Percentiles rank a stretch among this genome's conserved stretches.
Evolutionary conservation across 768 basidiomycete species (phyloP).

Genomic region (Hericium erinaceus): DNA sequence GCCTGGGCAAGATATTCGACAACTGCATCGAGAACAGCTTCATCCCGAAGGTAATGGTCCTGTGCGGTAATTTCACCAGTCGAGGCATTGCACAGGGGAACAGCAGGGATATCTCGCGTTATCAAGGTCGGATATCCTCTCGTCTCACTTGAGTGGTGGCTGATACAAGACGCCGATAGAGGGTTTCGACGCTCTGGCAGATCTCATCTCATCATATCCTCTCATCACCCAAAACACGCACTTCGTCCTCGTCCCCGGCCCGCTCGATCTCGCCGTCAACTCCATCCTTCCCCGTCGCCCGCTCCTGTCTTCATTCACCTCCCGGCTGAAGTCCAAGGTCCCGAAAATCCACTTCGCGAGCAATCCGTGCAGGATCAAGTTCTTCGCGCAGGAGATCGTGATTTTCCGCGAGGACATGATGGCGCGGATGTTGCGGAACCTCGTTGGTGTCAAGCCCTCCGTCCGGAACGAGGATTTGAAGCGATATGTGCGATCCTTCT

Average conservation of each 20-base stretch:
- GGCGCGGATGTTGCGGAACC: slow-evolving; percentile 87
- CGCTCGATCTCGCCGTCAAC: slow-evolving; percentile 79
- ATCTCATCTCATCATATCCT: slow-evolving; percentile 77
- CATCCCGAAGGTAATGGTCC: slow-evolving; percentile 80
- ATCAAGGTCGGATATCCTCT: slow-evolving; percentile 53
- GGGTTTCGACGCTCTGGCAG: slow-evolving; percentile 79
- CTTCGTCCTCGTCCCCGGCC: slow-evolving; percentile 93
- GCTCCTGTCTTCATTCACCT: slow-evolving; percentile 65
- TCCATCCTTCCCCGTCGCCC: slow-evolving; percentile 74
- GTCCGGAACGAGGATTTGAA: slow-evolving; percentile 74
- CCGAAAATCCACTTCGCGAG: slow-evolving; percentile 77
- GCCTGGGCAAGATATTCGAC: slow-evolving; percentile 80
- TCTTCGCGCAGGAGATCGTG: slow-evolving; percentile 93
- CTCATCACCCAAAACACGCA: slow-evolving; percentile 69
- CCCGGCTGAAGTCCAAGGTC: slow-evolving; percentile 59
- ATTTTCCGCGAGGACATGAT: slow-evolving; percentile 89
- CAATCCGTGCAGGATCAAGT: slow-evolving; percentile 92
- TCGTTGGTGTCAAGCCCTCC: slow-evolving; percentile 80
- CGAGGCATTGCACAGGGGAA: slow-evolving; percentile 72
- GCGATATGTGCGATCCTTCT: slow-evolving; percentile 60
- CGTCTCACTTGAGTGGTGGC: background rate
- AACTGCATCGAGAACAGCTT: slow-evolving; percentile 81
- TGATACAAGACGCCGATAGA: slow-evolving; percentile 36
- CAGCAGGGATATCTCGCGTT: slow-evolving; percentile 68
- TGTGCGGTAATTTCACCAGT: slow-evolving; percentile 94